Evolutionary conservation across 352 stramenopile species (phyloP), one percentile per base, ranked within the genome.

Genomic region (Albugo laibachii): DNA sequence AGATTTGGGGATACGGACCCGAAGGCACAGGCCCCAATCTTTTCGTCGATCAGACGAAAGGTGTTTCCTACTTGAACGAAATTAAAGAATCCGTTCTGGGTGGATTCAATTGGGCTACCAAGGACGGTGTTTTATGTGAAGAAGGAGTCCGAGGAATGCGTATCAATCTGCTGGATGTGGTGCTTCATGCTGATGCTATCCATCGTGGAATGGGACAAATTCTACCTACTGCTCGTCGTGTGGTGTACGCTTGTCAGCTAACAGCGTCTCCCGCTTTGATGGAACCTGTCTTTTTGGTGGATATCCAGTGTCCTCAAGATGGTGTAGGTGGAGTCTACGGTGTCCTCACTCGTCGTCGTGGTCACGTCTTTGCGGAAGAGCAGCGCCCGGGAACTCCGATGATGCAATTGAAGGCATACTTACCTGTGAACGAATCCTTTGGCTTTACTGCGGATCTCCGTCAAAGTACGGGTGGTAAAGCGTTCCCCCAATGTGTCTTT

Each of bases 201-300:
- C 95, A 99, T 71, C 92, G 96, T 94, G 95, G 95, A 80, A 98
- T 98, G 92, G 96, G 96, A 63, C 96, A 99, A 78, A 98, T 99
- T 78, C 95, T 99, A 82, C 95, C 95, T 59, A 98, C 95, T 43
- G 81, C 94, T 37, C 89, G 96, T 68, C 92, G 95, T 81, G 96
- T 99, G 14, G 92, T 95, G 66, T 99, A 98, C 69, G 88, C 95
- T 50, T 96, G 83, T 49, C 88, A 99, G 66, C 74, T 98, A 46
- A 92, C 88, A 43, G 91, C 88, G 44, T 64, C 80, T 47, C 95
- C 96, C 24, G 82, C 84, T 57, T 65, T 99, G 44, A 87, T 99
- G 67, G 96, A 99, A 73, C 96, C 96, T 13, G 74, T 99, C 47
- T 99, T 98, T 86, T 69, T 99, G 40, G 95, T 85, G 50, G 96